Evolutionary conservation across 1,284 basidiomycete species (phyloP).

Genomic region (Microbotryomycetes sp.): DNA sequence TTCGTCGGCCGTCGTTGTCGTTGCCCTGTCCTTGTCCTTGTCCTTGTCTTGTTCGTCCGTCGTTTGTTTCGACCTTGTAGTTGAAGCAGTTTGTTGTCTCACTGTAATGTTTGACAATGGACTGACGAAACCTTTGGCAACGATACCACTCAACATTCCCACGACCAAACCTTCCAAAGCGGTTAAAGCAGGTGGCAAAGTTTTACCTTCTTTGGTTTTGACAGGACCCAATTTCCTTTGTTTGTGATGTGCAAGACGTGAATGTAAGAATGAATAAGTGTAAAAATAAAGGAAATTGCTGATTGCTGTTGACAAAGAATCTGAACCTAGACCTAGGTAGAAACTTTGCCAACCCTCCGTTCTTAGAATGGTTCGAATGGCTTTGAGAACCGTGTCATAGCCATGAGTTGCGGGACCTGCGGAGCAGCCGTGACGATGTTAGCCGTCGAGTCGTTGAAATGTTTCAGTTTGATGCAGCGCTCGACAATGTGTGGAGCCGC

Average conservation of each 20-base stretch:
- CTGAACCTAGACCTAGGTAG: conserved; percentile 44
- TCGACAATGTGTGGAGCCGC: too few species aligned
- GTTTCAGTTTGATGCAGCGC: too few species aligned
- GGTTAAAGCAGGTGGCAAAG: conserved; percentile 33
- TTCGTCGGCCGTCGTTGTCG: not conserved
- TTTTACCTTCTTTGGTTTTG: conserved; percentile 7
- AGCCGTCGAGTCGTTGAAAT: too few species aligned
- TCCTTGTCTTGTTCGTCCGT: conserved; percentile 26
- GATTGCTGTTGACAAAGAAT: conserved; percentile 45
- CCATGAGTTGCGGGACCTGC: conserved; percentile 6
- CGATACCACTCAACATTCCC: conserved; percentile 46
- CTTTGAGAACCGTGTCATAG: conserved; percentile 12
- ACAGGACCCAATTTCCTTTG: not conserved
- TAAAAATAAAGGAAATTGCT: conserved; percentile 45
- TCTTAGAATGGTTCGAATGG: conserved; percentile 30
- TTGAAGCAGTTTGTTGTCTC: conserved; percentile 43
- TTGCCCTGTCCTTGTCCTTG: conserved; percentile 4
- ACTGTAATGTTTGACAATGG: conserved; percentile 49
- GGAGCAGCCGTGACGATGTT: too few species aligned
- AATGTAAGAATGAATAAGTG: conserved; percentile 35
- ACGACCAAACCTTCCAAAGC: conserved; percentile 45
- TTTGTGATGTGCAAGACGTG: conserved; percentile 1
- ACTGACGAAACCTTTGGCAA: conserved; percentile 45
- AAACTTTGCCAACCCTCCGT: conserved; percentile 35
- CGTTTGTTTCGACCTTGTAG: conserved; percentile 10